Base-by-base conservation (phyloP, 176 grass and related monocot genomes). In the Triticum turgidum region DNA sequence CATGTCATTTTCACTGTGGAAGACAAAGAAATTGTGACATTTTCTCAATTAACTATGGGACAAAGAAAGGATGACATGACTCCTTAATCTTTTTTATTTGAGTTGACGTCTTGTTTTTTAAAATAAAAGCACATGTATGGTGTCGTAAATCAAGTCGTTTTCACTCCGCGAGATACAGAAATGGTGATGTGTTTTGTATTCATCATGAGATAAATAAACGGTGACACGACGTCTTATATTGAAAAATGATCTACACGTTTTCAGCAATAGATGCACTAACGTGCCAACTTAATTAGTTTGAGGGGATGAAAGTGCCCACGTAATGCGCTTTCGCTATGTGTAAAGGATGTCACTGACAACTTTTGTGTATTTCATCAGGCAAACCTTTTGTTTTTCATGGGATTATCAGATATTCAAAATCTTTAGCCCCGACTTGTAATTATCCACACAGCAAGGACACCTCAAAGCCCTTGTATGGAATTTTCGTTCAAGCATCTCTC, bases 251-350 rank as follows among this genome's bases (percentile, higher is more conserved):
- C 0, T 34, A 1, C 51, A 10, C 9, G 7, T 51, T 61, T 69
- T 45, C 49, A 9, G 3, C 9, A 56, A 8, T 56, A 14, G 18
- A 37, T 45, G 38, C 6, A 22, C 64, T 14, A 39, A 39, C 25
- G 3, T 7, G 14, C 9, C 24, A 49, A 9, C 38, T 22, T n/a
- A 6, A 29, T 69, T 39, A 21, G 17, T 82, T 7, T 56, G 66
- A 87, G 84, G 65, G 56, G 22, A 6, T 6, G 66, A 65, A 71
- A 73, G 21, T 14, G 32, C 33, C 59, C 74, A 73, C 73, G 65
- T 63, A 1, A 75, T 17, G 32, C 0, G 9, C 37, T 64, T 11
- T 30, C 15, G 24, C 62, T 15, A 37, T 82, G 62, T 49, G 62
- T 49, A 77, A 81, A 77, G 63, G 44, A 39, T 38, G 38, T 10